Conservation (phyloP, 2,329 filamentous ascomycete species). For the Helminthosporium solani region DNA sequence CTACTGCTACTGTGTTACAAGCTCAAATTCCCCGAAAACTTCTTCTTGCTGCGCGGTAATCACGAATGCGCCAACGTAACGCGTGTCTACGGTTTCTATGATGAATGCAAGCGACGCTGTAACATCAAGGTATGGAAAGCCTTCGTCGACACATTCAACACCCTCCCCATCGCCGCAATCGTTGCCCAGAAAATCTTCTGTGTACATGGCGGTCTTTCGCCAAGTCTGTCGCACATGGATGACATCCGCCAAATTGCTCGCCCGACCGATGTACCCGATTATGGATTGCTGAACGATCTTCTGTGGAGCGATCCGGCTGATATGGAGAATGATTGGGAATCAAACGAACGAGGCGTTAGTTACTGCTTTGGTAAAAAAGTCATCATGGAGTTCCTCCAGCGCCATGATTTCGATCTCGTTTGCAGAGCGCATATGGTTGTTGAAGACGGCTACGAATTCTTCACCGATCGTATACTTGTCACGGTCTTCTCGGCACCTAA, state of each 20-base stretch:
- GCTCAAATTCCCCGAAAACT: slow-evolving; percentile 95
- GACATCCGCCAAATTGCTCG: slow-evolving; percentile 95
- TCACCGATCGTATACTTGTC: slow-evolving; percentile 89
- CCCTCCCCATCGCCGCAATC: slow-evolving; percentile 90
- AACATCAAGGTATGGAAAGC: slow-evolving; percentile 99
- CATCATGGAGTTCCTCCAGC: slow-evolving; percentile 90
- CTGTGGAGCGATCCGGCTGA: slow-evolving; percentile 98
- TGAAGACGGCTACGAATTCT: slow-evolving; percentile 98
- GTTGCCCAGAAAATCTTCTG: slow-evolving; percentile 98
- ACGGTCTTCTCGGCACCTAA: slow-evolving; percentile 98
- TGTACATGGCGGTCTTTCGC: slow-evolving; percentile 91
- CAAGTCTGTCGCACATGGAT: slow-evolving; percentile 93
- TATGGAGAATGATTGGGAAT: slow-evolving; percentile 97
- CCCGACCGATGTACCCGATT: slow-evolving; percentile 95
- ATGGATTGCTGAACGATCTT: slow-evolving; percentile 90
- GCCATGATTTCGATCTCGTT: slow-evolving; percentile 95
- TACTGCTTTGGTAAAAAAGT: slow-evolving; percentile 99
- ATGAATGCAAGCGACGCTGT: slow-evolving; percentile 93
- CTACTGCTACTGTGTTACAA: slow-evolving; percentile 93
- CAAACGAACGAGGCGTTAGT: slow-evolving; percentile 93
- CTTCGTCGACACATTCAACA: slow-evolving; percentile 96
- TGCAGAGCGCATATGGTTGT: slow-evolving; percentile 99
- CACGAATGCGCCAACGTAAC: slow-evolving; percentile 97
- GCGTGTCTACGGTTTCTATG: slow-evolving; percentile 94
- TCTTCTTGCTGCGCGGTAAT: slow-evolving; percentile 91